A percentile compares a stretch with the other conserved stretches of the same genome.
Conservation (phyloP, 129 eudicot species). For the Flaveria brownii region DNA sequence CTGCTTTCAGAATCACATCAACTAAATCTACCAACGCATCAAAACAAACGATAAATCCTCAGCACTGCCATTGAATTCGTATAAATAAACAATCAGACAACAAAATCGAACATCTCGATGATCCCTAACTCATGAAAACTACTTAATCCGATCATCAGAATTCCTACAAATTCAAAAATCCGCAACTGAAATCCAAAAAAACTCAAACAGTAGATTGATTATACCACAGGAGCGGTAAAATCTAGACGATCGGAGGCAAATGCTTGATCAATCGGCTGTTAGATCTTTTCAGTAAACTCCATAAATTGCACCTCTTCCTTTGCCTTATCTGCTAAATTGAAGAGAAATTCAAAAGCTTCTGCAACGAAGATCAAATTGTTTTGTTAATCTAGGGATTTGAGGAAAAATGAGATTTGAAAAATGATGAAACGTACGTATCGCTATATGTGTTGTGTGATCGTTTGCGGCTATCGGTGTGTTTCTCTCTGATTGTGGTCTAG, state of each 20-base stretch:
- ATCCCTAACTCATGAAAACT: background rate
- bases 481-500: too few species aligned
- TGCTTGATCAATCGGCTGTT: conserved; percentile 33
- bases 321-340: conserved; percentile 21
- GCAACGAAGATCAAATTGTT: conserved; percentile 17
- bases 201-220: conserved; percentile 16
- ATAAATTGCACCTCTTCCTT: conserved; percentile 17
- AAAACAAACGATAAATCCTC: conserved; percentile 3
- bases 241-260: conserved; percentile 39
- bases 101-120: background rate
- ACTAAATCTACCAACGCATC: background rate
- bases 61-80: conserved; percentile 6
- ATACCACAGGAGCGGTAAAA: conserved; percentile 38
- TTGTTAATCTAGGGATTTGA: background rate
- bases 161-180: conserved; percentile 3
- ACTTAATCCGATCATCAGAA: conserved; percentile 36
- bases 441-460: conserved; percentile 21
- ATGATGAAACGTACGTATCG: conserved; percentile 15
- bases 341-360: conserved; percentile 1
- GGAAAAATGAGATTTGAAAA: conserved; percentile 24
- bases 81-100: conserved; percentile 13
- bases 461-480: conserved; percentile 33
- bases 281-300: conserved; percentile 30
- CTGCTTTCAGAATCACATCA: background rate
- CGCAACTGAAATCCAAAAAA: background rate